Percentiles rank a stretch among this genome's conserved stretches.
Evolutionary conservation across 2,329 filamentous ascomycete species (phyloP).

Genomic region (Zymoseptoria crescenta): DNA sequence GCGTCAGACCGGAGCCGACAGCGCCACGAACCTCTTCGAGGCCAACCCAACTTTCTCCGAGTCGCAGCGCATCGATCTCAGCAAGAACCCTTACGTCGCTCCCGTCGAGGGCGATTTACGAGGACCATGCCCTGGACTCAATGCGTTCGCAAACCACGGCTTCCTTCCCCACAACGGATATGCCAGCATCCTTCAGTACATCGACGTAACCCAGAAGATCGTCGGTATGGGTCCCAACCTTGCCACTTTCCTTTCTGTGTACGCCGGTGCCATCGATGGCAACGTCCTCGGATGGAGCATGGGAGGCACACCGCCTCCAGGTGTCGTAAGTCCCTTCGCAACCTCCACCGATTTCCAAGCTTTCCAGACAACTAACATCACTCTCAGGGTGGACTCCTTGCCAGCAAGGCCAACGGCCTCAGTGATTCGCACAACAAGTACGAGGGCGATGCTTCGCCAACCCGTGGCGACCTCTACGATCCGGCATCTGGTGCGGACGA

Average conservation of each 20-base stretch:
- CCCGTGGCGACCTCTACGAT: constrained; percentile 27
- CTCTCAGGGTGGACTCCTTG: constrained; percentile 3
- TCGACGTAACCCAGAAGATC: constrained; percentile 21
- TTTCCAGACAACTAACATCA: too few relatives aligned
- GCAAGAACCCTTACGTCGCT: constrained; percentile 22
- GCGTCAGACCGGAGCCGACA: constrained; percentile 9
- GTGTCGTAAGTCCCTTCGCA: background rate
- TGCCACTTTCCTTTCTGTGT: constrained; percentile 23
- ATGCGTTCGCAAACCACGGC: background rate
- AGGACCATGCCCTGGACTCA: constrained; percentile 29
- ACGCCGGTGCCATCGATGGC: constrained; percentile 24
- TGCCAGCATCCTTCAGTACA: constrained; percentile 24
- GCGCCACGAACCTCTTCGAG: constrained; percentile 11
- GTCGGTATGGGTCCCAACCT: constrained; percentile 30
- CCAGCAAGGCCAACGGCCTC: constrained; percentile 15
- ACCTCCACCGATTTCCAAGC: too few relatives aligned
- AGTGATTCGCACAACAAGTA: constrained; percentile 31
- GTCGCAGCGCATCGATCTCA: constrained; percentile 23
- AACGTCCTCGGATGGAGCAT: constrained; percentile 21
- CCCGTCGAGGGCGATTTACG: constrained; percentile 23
- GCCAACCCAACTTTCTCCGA: constrained; percentile 18
- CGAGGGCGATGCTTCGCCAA: constrained; percentile 30
- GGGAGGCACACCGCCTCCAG: constrained; percentile 14
- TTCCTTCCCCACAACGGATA: constrained; percentile 23
- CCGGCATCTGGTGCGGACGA: constrained; percentile 16